Percentiles rank a stretch among this genome's conserved stretches.
Conservation (phyloP, 1,139 yeast species). For the Geotrichum fermentans region DNA sequence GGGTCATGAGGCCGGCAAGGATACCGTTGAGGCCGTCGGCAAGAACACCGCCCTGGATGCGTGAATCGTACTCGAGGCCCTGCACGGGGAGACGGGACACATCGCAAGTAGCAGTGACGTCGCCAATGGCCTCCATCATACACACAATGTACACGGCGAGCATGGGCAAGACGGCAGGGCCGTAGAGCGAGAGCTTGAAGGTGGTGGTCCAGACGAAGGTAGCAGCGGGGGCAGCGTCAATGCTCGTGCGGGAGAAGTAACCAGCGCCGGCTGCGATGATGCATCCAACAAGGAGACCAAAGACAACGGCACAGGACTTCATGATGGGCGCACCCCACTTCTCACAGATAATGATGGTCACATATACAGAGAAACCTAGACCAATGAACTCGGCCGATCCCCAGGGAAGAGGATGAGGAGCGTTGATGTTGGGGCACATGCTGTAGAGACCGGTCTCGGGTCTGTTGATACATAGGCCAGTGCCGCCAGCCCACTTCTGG, state of each 20-base stretch:
- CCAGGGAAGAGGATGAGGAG: conserved; percentile 61
- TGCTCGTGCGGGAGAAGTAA: conserved; percentile 55
- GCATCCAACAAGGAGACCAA: conserved; percentile 80
- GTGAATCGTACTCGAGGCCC: conserved; percentile 71
- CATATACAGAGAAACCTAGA: conserved; percentile 74
- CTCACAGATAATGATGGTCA: conserved; percentile 68
- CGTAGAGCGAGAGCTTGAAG: conserved; percentile 67
- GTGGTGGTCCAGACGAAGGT: conserved; percentile 87
- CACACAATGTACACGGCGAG: conserved; percentile 73
- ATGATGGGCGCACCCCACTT: conserved; percentile 91
- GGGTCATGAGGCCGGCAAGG: conserved; percentile 56
- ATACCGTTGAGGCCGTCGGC: conserved; percentile 73
- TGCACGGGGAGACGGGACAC: conserved; percentile 79
- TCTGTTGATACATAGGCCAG: conserved; percentile 43
- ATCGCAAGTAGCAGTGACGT: conserved; percentile 86
- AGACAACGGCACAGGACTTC: conserved; percentile 86
- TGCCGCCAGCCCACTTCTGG: conserved; percentile 83
- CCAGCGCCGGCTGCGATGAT: conserved; percentile 89
- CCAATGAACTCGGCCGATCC: conserved; percentile 85
- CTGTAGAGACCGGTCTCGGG: conserved; percentile 46
- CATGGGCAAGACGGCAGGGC: conserved; percentile 78
- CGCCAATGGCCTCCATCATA: conserved; percentile 92
- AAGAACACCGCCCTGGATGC: conserved; percentile 87
- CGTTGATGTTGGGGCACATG: conserved; percentile 45
- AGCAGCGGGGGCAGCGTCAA: conserved; percentile 71